These are phyloP conservation scores for Pseudopithomyces chartarum DNA, from an alignment of 2,329 filamentous ascomycete genomes.

Conservation along the genomic window DNA sequence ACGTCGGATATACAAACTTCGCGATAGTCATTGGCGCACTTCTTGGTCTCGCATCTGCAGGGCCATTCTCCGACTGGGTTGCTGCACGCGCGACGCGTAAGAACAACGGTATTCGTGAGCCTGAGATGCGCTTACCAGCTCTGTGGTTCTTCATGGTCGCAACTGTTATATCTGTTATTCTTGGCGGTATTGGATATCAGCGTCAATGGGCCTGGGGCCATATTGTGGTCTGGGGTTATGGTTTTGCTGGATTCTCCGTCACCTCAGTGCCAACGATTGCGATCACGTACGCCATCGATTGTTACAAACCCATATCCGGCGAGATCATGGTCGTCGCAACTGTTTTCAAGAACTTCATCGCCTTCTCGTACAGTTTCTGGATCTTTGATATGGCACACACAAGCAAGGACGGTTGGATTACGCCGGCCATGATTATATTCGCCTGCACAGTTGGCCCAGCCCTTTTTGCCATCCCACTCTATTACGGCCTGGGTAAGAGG, in stretches of 20 bases:
- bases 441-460: constrained; percentile 47
- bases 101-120: constrained; percentile 62
- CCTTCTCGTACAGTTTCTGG: constrained; percentile 51
- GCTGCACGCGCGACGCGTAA: constrained; percentile 57
- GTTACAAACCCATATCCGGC: constrained; percentile 53
- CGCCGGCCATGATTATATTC: constrained; percentile 52
- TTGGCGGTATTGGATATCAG: constrained; percentile 57
- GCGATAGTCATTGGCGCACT: constrained; percentile 55
- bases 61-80: constrained; percentile 62
- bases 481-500: constrained; percentile 49
- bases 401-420: constrained; percentile 46
- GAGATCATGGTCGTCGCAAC: constrained; percentile 54
- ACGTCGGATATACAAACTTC: constrained; percentile 57
- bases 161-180: constrained; percentile 53
- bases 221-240: constrained; percentile 57
- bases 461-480: constrained; percentile 47
- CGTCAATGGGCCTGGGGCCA: constrained; percentile 55
- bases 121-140: constrained; percentile 60
- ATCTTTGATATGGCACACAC: constrained; percentile 44
- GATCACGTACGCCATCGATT: constrained; percentile 53
- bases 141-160: constrained; percentile 56
- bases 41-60: constrained; percentile 60
- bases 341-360: constrained; percentile 52
- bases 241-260: constrained; percentile 48
- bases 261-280: constrained; percentile 51